These are phyloP conservation scores for Cucurbita argyrosperma DNA, from an alignment of 306 rosid species.

Conservation along the genomic window DNA sequence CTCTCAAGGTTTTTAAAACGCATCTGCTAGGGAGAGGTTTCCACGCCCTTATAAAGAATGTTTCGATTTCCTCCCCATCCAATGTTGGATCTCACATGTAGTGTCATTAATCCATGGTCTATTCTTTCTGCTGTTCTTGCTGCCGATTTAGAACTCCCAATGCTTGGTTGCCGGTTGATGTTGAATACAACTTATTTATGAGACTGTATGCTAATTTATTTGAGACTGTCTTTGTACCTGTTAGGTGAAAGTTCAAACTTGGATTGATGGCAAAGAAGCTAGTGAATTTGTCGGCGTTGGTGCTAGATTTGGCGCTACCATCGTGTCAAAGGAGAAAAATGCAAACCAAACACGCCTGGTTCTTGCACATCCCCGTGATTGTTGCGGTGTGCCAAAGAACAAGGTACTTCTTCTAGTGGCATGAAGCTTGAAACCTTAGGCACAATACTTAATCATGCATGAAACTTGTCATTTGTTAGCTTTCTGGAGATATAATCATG, in stretches of 20 bases:
- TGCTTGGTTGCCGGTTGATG: not conserved
- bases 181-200: not conserved
- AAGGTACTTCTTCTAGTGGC: constrained; percentile 26
- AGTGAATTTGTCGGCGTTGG: constrained; percentile 84
- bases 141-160: not conserved
- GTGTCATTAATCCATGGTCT: not conserved
- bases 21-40: too few relatives aligned
- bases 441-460: not conserved
- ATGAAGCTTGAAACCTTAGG: not conserved
- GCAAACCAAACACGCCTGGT: constrained; percentile 54
- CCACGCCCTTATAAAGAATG: too few relatives aligned
- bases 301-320: constrained; percentile 80
- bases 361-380: constrained; percentile 69
- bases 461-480: constrained; percentile 24
- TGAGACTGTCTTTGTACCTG: not conserved
- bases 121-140: not conserved
- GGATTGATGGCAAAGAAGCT: constrained; percentile 67
- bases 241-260: constrained; percentile 94
- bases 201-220: not conserved
- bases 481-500: constrained; percentile 75
- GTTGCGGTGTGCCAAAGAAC: constrained; percentile 51
- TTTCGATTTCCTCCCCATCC: too few relatives aligned
- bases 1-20: too few relatives aligned
- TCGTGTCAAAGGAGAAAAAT: constrained; percentile 80
- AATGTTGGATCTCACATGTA: too few relatives aligned